Evolutionary conservation across 345 rosid genomes (phyloP).

Genomic region (Zanthoxylum bungeanum): DNA sequence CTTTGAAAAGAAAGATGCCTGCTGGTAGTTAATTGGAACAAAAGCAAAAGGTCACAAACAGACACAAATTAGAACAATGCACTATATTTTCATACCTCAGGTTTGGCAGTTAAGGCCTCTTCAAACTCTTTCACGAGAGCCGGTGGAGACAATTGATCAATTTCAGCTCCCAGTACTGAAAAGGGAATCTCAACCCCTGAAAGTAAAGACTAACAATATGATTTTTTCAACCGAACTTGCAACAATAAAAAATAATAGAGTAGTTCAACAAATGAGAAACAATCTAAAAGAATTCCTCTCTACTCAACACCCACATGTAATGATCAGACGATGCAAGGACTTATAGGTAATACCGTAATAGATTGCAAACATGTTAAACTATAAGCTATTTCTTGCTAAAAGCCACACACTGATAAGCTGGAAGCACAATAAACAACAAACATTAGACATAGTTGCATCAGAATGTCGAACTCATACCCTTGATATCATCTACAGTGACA

Average conservation of each 20-base stretch:
- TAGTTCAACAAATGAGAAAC: not conserved
- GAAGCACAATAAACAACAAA: not conserved
- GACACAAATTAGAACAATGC: not conserved
- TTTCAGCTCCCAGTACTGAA: constrained; percentile 56
- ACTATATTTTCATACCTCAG: constrained; percentile 34
- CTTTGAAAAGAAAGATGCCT: not conserved
- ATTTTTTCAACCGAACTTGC: not conserved
- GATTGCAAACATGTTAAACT: not conserved
- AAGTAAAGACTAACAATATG: not conserved
- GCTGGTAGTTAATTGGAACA: not conserved
- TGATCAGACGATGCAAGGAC: not conserved
- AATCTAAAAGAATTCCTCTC: not conserved
- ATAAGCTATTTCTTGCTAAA: not conserved
- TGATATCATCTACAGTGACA: constrained; percentile 64
- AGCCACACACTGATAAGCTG: not conserved
- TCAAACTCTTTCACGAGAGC: constrained; percentile 47
- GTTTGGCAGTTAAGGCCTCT: constrained; percentile 32
- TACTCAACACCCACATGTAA: not conserved
- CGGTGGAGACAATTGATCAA: constrained; percentile 42
- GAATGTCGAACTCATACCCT: constrained; percentile 39
- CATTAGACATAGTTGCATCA: not conserved
- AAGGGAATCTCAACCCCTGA: constrained; percentile 51
- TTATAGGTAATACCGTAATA: not conserved
- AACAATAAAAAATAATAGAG: not conserved
- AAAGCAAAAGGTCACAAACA: not conserved